These are phyloP conservation scores for Chalciporus chontae DNA, from an alignment of 768 basidiomycete genomes.

Conservation along the genomic window DNA sequence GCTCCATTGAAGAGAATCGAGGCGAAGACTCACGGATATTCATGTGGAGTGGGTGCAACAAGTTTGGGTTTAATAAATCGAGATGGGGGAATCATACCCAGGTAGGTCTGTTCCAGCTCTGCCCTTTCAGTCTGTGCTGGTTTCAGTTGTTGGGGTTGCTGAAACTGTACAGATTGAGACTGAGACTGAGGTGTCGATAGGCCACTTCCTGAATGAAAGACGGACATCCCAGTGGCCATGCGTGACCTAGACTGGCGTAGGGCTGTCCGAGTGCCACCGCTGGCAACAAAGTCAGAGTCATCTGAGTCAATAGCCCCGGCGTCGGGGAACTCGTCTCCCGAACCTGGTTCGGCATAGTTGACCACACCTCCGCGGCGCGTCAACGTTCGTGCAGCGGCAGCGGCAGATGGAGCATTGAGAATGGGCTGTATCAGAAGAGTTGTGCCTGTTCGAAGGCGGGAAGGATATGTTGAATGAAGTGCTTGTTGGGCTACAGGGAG, in stretches of 20 bases:
- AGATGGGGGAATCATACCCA: slow-evolving; percentile 81
- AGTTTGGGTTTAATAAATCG: slow-evolving; percentile 66
- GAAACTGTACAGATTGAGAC: slow-evolving; percentile 21
- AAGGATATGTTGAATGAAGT: slow-evolving; percentile 76
- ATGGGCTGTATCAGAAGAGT: slow-evolving; percentile 91
- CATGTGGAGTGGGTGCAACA: slow-evolving; percentile 59
- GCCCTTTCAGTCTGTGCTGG: slow-evolving; percentile 40
- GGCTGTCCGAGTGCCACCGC: slow-evolving; percentile 57
- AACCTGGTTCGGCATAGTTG: slow-evolving; percentile 86
- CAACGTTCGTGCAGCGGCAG: slow-evolving; percentile 37
- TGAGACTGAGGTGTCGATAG: slow-evolving; percentile 32
- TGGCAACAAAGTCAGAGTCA: slow-evolving; percentile 77
- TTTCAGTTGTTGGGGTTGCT: slow-evolving; percentile 17
- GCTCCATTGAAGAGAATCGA: slow-evolving; percentile 5
- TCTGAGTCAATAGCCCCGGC: slow-evolving; percentile 81
- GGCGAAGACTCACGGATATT: slow-evolving; percentile 63
- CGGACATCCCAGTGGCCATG: slow-evolving; percentile 46
- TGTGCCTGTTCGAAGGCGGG: slow-evolving; percentile 86
- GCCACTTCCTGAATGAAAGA: slow-evolving; percentile 53
- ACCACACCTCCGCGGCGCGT: slow-evolving; percentile 66
- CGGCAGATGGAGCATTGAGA: slow-evolving; percentile 39
- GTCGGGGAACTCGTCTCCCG: slow-evolving; percentile 77
- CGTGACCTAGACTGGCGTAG: slow-evolving; percentile 45
- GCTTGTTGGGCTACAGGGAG: slow-evolving; percentile 69
- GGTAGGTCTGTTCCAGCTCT: slow-evolving; percentile 83